Conservation (phyloP, 495 filamentous ascomycete genomes). For the Aspergillus panamensis region DNA sequence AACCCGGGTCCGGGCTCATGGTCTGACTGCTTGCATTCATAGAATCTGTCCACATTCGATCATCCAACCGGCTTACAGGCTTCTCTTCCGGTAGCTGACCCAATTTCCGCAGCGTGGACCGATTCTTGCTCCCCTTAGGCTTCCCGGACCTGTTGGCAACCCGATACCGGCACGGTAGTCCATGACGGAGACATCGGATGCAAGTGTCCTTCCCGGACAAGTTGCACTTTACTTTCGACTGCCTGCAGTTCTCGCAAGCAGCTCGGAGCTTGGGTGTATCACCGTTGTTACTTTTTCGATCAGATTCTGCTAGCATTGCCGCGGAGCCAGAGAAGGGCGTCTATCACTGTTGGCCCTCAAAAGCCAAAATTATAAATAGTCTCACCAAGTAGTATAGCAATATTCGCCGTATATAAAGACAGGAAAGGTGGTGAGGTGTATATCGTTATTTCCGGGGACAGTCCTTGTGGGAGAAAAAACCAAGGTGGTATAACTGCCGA, state of each 20-base stretch:
- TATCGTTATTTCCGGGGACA: background rate
- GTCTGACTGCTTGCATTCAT: slow-evolving; percentile 1
- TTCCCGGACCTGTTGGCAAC: slow-evolving; percentile 47
- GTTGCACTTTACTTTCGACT: slow-evolving; percentile 49
- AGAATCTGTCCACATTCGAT: slow-evolving; percentile 2
- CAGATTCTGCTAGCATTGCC: slow-evolving; percentile 36
- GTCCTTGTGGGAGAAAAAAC: background rate
- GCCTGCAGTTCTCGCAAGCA: slow-evolving; percentile 46
- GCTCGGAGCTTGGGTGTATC: slow-evolving; percentile 42
- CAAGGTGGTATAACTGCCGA: background rate
- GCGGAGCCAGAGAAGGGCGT: background rate
- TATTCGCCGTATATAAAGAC: background rate
- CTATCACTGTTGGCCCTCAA: background rate
- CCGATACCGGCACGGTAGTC: slow-evolving; percentile 44
- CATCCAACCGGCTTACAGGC: slow-evolving; percentile 13
- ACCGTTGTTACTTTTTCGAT: slow-evolving; percentile 23
- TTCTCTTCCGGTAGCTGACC: slow-evolving; percentile 40
- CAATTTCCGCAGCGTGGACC: slow-evolving; percentile 42
- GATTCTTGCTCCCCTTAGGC: slow-evolving; percentile 48
- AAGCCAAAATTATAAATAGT: background rate
- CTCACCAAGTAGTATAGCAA: background rate
- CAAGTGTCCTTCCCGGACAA: slow-evolving; percentile 41
- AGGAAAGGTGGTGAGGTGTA: background rate
- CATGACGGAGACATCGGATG: slow-evolving; percentile 43
- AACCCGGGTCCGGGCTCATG: slow-evolving; percentile 1